Evolutionary conservation across 2,329 filamentous ascomycete species (phyloP).

Genomic region (Claviceps spartinae): DNA sequence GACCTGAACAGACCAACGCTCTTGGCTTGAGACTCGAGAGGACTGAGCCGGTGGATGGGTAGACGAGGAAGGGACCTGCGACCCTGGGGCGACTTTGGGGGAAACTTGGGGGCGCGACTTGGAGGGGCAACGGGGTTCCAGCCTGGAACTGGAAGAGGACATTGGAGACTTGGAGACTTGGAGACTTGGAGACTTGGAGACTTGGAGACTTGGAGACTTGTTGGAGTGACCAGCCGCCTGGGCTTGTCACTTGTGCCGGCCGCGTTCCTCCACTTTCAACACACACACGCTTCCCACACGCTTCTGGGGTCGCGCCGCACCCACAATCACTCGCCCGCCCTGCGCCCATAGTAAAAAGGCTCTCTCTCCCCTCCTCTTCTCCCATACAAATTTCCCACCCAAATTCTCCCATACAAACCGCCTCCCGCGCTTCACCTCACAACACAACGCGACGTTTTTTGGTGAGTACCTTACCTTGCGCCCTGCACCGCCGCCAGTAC

Average conservation of each 20-base stretch:
- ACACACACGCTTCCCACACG: slow-evolving; percentile 13
- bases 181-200: too few relatives aligned
- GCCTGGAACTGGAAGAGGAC: neutral
- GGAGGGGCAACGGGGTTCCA: too few relatives aligned
- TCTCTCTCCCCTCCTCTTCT: slow-evolving; percentile 37
- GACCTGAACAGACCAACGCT: neutral
- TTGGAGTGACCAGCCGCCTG: too few relatives aligned
- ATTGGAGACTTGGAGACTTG: too few relatives aligned
- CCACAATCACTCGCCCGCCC: slow-evolving; percentile 40
- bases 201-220: too few relatives aligned
- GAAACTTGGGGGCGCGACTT: neutral
- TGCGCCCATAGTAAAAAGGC: slow-evolving; percentile 49
- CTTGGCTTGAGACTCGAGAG: neutral
- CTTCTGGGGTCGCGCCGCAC: slow-evolving; percentile 20
- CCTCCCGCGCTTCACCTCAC: slow-evolving; percentile 26
- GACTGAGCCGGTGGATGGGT: slow-evolving; percentile 1
- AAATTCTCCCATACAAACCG: slow-evolving; percentile 39
- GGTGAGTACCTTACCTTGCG: slow-evolving; percentile 39
- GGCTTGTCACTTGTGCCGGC: slow-evolving; percentile 7
- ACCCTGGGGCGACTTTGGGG: neutral
- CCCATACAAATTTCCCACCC: slow-evolving; percentile 48
- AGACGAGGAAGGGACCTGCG: neutral
- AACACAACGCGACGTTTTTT: slow-evolving; percentile 20
- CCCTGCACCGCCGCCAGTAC: slow-evolving; percentile 14
- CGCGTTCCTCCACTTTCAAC: slow-evolving; percentile 15